phyloP scores from a whole-genome alignment of 768 basidiomycete genomes.

The Imleria badia region DNA sequence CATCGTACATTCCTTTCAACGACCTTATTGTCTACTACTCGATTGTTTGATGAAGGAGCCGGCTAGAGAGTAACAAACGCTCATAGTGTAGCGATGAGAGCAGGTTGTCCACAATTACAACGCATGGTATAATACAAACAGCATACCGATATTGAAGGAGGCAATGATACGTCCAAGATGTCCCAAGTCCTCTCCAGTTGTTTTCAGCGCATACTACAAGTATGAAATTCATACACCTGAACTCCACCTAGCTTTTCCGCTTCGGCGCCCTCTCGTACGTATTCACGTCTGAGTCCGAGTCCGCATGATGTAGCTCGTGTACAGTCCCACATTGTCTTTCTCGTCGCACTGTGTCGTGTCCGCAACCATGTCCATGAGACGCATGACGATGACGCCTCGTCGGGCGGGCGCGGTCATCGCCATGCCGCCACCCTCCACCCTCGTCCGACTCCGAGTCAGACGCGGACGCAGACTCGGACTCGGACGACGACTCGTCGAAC shows the following conservation, averaged over 20 bases:
- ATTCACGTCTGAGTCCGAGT: conserved; percentile 37
- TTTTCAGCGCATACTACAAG: not conserved
- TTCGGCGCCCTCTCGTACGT: conserved; percentile 49
- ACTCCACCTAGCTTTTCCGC: conserved; percentile 17
- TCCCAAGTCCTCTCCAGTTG: not conserved
- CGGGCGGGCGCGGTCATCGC: conserved; percentile 13
- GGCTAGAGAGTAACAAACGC: no score
- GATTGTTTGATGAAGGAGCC: no score
- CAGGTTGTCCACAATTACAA: not conserved
- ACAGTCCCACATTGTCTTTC: conserved; percentile 10
- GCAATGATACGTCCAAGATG: not conserved
- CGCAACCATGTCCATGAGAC: not conserved
- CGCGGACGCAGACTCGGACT: conserved; percentile 48
- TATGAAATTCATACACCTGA: not conserved
- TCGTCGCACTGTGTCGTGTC: conserved; percentile 1
- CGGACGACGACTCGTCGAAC: conserved; percentile 82
- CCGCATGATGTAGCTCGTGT: conserved; percentile 17
- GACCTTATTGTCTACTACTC: not conserved
- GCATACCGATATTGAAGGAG: not conserved
- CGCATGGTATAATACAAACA: not conserved
- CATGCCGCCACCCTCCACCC: not conserved
- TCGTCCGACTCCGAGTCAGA: conserved; percentile 31
- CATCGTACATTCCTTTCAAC: not conserved
- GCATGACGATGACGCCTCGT: conserved; percentile 4
- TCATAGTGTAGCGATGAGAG: no score